These are phyloP conservation scores for Claviceps sp. DNA, from an alignment of 2,329 filamentous ascomycete genomes.

Conservation along the genomic window DNA sequence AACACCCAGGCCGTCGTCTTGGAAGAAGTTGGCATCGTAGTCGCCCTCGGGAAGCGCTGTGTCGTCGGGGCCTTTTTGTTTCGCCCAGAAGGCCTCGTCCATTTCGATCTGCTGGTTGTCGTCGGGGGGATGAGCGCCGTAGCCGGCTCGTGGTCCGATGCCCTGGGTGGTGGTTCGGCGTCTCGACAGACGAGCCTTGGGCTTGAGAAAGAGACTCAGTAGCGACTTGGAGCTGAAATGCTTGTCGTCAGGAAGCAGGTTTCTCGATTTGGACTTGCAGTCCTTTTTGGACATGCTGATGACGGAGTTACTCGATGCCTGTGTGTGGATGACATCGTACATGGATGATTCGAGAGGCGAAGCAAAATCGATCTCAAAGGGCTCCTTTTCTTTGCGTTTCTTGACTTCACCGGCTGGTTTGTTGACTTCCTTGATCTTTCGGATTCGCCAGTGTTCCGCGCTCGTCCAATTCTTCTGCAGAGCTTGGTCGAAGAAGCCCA, in stretches of 20 bases:
- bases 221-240: constrained; percentile 93
- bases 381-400: constrained; percentile 86
- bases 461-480: constrained; percentile 95
- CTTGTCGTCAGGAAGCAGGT: constrained; percentile 92
- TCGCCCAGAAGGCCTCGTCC: constrained; percentile 93
- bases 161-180: constrained; percentile 32
- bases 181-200: constrained; percentile 70
- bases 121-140: constrained; percentile 29
- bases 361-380: constrained; percentile 85
- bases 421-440: constrained; percentile 69
- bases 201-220: constrained; percentile 83
- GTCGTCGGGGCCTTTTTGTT: constrained; percentile 51
- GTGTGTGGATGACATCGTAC: constrained; percentile 68
- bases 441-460: constrained; percentile 97
- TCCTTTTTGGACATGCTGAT: constrained; percentile 87
- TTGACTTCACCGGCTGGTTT: constrained; percentile 49
- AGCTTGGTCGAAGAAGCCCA: constrained; percentile 96
- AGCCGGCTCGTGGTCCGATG: constrained; percentile 29
- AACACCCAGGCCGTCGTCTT: constrained; percentile 67
- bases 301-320: constrained; percentile 63
- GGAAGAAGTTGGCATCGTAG: constrained; percentile 96
- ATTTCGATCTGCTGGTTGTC: constrained; percentile 60
- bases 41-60: constrained; percentile 53
- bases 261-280: constrained; percentile 86
- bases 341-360: constrained; percentile 58